phyloP scores from a whole-genome alignment of 768 basidiomycete species.

The Leccinum pellstonianum region DNA sequence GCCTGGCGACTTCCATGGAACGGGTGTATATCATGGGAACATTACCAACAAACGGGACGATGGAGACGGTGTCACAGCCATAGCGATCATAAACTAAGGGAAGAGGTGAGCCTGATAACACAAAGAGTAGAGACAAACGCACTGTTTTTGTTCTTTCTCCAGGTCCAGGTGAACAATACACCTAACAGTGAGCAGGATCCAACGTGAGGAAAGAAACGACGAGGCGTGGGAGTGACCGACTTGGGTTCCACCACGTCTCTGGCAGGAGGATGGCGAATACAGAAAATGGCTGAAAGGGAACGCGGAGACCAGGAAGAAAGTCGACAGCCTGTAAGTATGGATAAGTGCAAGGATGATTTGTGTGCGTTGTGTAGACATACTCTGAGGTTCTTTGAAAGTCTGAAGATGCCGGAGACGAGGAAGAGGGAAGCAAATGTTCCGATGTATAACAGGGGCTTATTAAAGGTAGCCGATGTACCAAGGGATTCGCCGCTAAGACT shows the following conservation, averaged over 20 bases:
- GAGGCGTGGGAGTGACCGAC: constrained; percentile 3
- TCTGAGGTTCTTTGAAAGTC: constrained; percentile 14
- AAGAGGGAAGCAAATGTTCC: constrained; percentile 2
- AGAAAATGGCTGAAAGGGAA: constrained; percentile 22
- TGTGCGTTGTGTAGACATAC: constrained; percentile 6
- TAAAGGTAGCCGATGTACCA: not conserved
- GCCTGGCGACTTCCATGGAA: constrained; percentile 22
- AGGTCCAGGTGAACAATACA: constrained; percentile 21
- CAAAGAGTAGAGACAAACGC: not conserved
- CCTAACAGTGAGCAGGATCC: constrained; percentile 6
- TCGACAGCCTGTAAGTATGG: constrained; percentile 13
- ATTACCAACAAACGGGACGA: constrained; percentile 22
- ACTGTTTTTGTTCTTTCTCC: constrained; percentile 23
- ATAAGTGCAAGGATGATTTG: not conserved
- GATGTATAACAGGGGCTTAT: not conserved
- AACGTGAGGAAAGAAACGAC: not conserved
- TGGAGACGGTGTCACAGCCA: constrained; percentile 21
- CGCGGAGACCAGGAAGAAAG: constrained; percentile 19
- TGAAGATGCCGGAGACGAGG: constrained; percentile 15
- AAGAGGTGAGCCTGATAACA: not conserved
- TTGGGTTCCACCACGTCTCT: constrained; percentile 22
- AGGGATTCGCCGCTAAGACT: not conserved
- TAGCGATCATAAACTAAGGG: constrained; percentile 19
- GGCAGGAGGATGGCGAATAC: constrained; percentile 9
- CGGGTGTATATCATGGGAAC: constrained; percentile 22